Evolutionary conservation across 2,329 filamentous ascomycete genomes (phyloP), one percentile per base, ranked within the genome.

Genomic region (Pyricularia sp.): DNA sequence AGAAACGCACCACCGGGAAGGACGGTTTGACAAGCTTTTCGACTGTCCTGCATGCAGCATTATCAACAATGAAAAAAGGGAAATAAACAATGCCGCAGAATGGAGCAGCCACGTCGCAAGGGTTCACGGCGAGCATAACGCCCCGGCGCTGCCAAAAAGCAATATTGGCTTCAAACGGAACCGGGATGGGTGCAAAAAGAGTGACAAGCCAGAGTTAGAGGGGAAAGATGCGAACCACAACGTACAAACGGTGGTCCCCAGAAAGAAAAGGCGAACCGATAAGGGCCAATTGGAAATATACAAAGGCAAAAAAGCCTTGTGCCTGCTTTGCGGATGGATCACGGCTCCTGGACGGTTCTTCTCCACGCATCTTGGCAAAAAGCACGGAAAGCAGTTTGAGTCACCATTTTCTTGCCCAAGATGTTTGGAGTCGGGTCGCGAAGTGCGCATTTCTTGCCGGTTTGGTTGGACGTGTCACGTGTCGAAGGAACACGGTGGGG

Each of bases 101-200:
- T 64, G 59, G 59, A 64, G 59, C 59, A 64, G 17, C 59, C 59
- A 64, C 59, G 59, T 64, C 59, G 59, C 59, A 30, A 64, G 17
- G 23, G 23, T 26, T n/a, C 59, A 64, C 23, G 59, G 59, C 59
- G 59, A 64, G 28, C 25, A 26, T 12, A 64, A 64, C 59, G 42
- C 42, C 42, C 42, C 42, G 20, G 42, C 17, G 5, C 17, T 50
- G 42, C 42, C 42, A n/a, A n/a, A n/a, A 50, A 50, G 1, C 20
- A 20, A n/a, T 4, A n/a, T 7, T n/a, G n/a, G 42, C 42, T 50
- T 50, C 42, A n/a, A 20, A 6, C 42, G 42, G 42, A 30, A 30
- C n/a, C n/a, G n/a, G n/a, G n/a, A n/a, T n/a, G n/a, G n/a, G n/a
- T n/a, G n/a, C n/a, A 36, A 50, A 50, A 50, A n/a, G 42, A 50